A percentile compares a stretch with the other conserved stretches of the same genome.
phyloP scores from a whole-genome alignment of 1,139 yeast species.

The Sugiyamaella novakii region DNA sequence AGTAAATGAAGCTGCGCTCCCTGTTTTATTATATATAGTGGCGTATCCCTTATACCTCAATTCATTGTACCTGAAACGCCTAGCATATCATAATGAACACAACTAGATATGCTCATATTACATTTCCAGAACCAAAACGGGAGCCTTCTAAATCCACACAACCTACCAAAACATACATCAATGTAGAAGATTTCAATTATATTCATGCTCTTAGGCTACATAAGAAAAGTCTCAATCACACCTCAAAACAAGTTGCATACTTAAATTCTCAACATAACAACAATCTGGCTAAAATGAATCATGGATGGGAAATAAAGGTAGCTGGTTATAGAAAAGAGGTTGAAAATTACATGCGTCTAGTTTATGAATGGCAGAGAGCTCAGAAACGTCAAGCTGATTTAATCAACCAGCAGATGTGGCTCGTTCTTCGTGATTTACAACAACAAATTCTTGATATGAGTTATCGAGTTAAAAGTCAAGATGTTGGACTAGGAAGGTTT shows the following conservation, averaged over 20 bases:
- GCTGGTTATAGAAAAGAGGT: constrained; percentile 9
- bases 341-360: constrained; percentile 8
- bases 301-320: constrained; percentile 9
- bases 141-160: background rate
- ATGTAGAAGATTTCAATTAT: constrained; percentile 5
- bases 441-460: constrained; percentile 13
- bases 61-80: background rate
- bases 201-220: constrained; percentile 3
- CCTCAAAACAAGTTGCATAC: background rate
- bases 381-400: constrained; percentile 12
- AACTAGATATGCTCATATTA: background rate
- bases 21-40: background rate
- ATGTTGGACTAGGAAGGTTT: constrained; percentile 14
- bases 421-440: constrained; percentile 13
- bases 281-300: constrained; percentile 4
- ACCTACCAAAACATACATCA: background rate
- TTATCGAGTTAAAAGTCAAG: constrained; percentile 3
- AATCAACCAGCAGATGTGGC: constrained; percentile 11
- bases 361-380: constrained; percentile 18
- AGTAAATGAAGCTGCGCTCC: no score
- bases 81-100: constrained; percentile 1
- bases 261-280: constrained; percentile 11
- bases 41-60: background rate
- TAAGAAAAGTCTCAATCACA: constrained; percentile 1
- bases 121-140: constrained; percentile 4